Evolutionary conservation across 768 basidiomycete species (phyloP).

Genomic region (Coprinellus micaceus): DNA sequence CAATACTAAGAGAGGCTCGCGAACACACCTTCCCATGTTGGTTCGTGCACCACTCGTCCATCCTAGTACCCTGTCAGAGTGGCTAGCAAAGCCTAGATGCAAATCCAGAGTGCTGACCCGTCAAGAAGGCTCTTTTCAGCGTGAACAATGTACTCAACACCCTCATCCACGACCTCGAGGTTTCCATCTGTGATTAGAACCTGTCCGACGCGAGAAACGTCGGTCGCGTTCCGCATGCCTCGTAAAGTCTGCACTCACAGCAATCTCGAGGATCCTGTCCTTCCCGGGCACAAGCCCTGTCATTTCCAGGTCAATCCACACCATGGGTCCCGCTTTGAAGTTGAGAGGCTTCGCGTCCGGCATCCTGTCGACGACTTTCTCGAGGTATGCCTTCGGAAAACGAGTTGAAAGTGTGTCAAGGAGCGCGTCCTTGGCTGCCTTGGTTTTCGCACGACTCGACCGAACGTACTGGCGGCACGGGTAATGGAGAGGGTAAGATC

Average conservation of each 20-base stretch:
- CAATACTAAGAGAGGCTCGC: not conserved
- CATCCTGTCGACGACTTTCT: not conserved
- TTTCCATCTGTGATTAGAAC: conserved; percentile 88
- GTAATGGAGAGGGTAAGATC: too few relatives aligned
- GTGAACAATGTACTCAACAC: conserved; percentile 70
- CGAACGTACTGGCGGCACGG: too few relatives aligned
- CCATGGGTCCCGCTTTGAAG: conserved; percentile 60
- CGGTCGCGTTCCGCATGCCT: not conserved
- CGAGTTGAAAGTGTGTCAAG: not conserved
- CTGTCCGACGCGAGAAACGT: conserved; percentile 27
- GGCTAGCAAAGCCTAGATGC: not conserved
- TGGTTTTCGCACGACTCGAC: not conserved
- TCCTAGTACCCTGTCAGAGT: conserved; percentile 40
- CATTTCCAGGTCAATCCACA: conserved; percentile 90
- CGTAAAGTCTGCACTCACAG: conserved; percentile 36
- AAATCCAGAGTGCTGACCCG: conserved; percentile 39
- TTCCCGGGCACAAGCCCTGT: conserved; percentile 66
- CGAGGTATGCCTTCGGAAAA: not conserved
- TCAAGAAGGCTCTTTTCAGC: conserved; percentile 71
- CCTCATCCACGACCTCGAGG: conserved; percentile 75
- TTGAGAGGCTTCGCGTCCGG: conserved; percentile 19
- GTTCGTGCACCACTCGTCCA: conserved; percentile 84
- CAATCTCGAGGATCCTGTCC: conserved; percentile 79
- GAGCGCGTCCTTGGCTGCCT: not conserved
- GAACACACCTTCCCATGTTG: conserved; percentile 70